Conservation (phyloP, 1,284 basidiomycete genomes). For the Papiliotrema fonsecae region DNA sequence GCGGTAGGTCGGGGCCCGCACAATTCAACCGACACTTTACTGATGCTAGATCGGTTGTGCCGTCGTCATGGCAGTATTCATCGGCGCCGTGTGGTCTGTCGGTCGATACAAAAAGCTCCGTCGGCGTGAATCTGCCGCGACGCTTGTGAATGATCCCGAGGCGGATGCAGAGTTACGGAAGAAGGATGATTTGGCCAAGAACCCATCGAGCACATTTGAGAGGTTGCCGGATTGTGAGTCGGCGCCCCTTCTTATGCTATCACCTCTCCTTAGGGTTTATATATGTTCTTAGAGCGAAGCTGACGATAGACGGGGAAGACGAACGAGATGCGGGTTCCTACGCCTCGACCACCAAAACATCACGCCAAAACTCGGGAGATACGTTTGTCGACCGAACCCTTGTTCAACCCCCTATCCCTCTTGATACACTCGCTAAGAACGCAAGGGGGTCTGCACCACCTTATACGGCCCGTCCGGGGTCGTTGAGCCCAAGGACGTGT, state of each 20-base stretch:
- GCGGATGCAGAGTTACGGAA: background rate
- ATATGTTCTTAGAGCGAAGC: too few relatives aligned
- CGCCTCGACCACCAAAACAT: background rate
- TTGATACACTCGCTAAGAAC: too few relatives aligned
- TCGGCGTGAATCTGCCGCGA: background rate
- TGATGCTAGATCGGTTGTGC: background rate
- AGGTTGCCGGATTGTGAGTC: background rate
- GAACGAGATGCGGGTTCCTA: background rate
- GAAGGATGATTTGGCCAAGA: background rate
- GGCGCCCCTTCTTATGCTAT: background rate
- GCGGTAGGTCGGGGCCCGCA: background rate
- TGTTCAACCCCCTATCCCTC: too few relatives aligned
- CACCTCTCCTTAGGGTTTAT: background rate
- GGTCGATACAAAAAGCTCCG: background rate
- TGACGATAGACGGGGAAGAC: background rate
- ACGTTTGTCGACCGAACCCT: background rate
- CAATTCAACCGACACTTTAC: background rate
- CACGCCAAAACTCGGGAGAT: background rate
- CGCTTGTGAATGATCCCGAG: background rate
- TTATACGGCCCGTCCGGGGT: too few relatives aligned
- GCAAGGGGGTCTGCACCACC: too few relatives aligned
- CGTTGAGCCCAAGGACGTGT: too few relatives aligned
- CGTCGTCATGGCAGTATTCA: background rate
- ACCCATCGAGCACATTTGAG: background rate
- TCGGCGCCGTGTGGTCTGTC: background rate